phyloP scores from a whole-genome alignment of 2,329 filamentous ascomycete genomes.

The Plenodomus tracheiphilus region DNA sequence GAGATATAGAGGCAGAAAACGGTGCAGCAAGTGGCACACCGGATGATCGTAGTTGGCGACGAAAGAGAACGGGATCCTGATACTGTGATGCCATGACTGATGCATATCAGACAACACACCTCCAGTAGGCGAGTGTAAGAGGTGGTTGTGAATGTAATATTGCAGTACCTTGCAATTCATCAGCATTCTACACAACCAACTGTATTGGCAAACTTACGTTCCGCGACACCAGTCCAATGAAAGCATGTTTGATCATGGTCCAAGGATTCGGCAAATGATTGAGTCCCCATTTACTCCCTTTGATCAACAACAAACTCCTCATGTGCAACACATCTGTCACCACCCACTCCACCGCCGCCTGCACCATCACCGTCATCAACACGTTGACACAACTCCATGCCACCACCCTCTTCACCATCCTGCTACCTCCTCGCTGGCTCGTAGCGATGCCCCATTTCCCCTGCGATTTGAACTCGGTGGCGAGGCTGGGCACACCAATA shows the following conservation, averaged over 20 bases:
- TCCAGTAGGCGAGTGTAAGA: conserved; percentile 61
- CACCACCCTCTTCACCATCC: conserved; percentile 54
- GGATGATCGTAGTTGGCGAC: conserved; percentile 71
- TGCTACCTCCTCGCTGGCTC: conserved; percentile 43
- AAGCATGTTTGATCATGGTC: conserved; percentile 60
- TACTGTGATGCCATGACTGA: conserved; percentile 61
- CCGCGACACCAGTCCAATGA: conserved; percentile 57
- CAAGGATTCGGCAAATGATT: conserved; percentile 67
- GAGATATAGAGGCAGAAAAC: conserved; percentile 67
- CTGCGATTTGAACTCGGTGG: conserved; percentile 70
- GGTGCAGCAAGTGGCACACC: conserved; percentile 63
- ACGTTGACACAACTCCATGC: conserved; percentile 61
- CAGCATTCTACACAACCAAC: conserved; percentile 10
- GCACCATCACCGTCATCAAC: conserved; percentile 55
- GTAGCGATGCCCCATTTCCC: conserved; percentile 56
- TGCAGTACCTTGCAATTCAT: conserved; percentile 56
- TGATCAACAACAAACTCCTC: conserved; percentile 62
- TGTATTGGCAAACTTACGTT: conserved; percentile 51
- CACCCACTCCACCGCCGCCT: conserved; percentile 59
- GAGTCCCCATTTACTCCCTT: conserved; percentile 61
- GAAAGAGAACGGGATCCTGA: conserved; percentile 63
- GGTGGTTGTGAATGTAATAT: conserved; percentile 73
- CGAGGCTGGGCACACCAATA: conserved; percentile 67
- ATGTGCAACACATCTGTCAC: conserved; percentile 58
- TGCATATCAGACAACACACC: conserved; percentile 48